A percentile compares a stretch with the other conserved stretches of the same genome.
These are phyloP conservation scores for Cystobasidium ongulense DNA, from an alignment of 768 basidiomycete genomes.

Conservation along the genomic window DNA sequence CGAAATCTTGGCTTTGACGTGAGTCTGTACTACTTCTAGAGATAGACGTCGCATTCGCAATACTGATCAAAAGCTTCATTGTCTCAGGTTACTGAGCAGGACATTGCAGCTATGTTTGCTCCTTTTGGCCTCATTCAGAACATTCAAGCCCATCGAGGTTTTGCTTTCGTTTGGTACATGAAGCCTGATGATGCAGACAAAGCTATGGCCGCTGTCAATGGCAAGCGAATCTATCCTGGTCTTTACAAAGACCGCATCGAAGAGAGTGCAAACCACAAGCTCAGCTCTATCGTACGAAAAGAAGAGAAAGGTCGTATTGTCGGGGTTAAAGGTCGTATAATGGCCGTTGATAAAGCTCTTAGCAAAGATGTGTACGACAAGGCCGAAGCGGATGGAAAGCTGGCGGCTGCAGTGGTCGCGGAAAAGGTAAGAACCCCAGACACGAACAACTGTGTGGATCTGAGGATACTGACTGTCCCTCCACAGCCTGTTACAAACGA, in stretches of 20 bases:
- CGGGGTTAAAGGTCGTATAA: constrained; percentile 52
- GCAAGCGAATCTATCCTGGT: constrained; percentile 60
- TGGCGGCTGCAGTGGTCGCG: not conserved
- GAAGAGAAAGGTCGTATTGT: constrained; percentile 51
- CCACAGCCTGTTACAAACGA: constrained; percentile 31
- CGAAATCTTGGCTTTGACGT: constrained; percentile 72
- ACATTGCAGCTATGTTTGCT: constrained; percentile 74
- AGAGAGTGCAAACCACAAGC: constrained; percentile 44
- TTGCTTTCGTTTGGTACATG: constrained; percentile 92
- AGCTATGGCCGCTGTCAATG: constrained; percentile 72
- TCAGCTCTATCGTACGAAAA: constrained; percentile 50
- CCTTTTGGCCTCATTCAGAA: constrained; percentile 80
- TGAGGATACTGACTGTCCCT: not conserved
- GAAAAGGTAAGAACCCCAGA: not conserved
- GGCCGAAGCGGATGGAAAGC: constrained; percentile 51
- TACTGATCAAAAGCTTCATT: not conserved
- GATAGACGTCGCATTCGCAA: not conserved
- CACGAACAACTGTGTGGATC: too few species aligned
- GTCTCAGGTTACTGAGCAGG: constrained; percentile 64
- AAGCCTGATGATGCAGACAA: constrained; percentile 73
- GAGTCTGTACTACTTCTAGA: constrained; percentile 31
- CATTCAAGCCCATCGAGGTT: constrained; percentile 79
- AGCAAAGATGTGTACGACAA: constrained; percentile 88
- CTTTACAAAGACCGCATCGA: constrained; percentile 37
- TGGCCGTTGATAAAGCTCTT: constrained; percentile 93